Evolutionary conservation across 1,284 basidiomycete species (phyloP), one percentile per base, ranked within the genome.

Genomic region (Ceratobasidium sp.): DNA sequence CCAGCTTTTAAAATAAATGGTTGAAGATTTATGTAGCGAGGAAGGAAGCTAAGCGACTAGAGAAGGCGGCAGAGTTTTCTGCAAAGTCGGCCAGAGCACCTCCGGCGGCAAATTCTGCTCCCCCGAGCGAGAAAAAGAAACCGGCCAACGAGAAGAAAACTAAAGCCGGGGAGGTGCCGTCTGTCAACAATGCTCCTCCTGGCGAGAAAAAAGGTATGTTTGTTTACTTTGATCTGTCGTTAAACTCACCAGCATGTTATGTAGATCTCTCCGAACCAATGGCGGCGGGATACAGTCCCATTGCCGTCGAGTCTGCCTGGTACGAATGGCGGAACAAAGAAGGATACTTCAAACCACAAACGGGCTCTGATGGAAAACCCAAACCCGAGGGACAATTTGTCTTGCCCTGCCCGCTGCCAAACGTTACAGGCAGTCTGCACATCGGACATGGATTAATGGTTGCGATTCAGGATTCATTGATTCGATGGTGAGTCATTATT

Each of bases 261-360:
- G 8, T 79, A 97, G 96, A 99, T 85, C 87, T 98, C 77, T 90
- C 93, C 2, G 88, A 92, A 79, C 94, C 95, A 6, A 97, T 98
- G 92, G 89, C 93, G 13, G 88, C 89, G 39, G 94, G 94, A 4
- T 99, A 99, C 86, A 97, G 99, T 84, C 98, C 97, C 13, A 91
- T 94, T 79, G 95, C 95, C 69, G 93, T 99, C 79, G 98, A 99
- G 84, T 89, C 96, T 6, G 93, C 96, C 11, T 99, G 98, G 96
- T 99, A 98, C 83, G 95, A 97, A 81, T 99, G 98, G 98, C 99
- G 98, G 98, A 88, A 92, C 75, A 89, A 91, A 35, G 88, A 94
- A 83, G 94, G 94, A 13, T 98, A 92, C 88, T 99, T 99, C 88
- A 88, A 91, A 80, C 98, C 98, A 0, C 88, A 90, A 76, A 85